Percentiles rank a stretch among this genome's conserved stretches.
These are phyloP conservation scores for Mycena belliarum DNA, from an alignment of 768 basidiomycete genomes.

Conservation along the genomic window DNA sequence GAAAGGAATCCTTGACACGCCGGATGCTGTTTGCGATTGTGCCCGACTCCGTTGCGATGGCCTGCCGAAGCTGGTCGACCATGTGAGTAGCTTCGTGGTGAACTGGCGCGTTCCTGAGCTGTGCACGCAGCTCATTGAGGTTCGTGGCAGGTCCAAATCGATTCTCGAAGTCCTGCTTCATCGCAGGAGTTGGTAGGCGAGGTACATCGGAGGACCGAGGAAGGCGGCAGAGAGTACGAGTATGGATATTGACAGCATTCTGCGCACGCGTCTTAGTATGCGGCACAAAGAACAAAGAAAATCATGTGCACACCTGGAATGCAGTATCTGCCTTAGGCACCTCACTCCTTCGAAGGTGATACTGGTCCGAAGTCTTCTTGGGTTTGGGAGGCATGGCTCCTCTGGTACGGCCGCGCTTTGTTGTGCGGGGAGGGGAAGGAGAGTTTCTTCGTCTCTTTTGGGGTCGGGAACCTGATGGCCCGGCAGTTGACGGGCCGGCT, in stretches of 20 bases:
- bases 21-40: neutral
- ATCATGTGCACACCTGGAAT: too few relatives aligned
- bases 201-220: neutral
- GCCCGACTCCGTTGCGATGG: neutral
- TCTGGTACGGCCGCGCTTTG: too few relatives aligned
- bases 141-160: neutral
- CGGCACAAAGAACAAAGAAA: too few relatives aligned
- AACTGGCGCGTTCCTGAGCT: neutral
- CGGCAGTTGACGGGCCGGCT: too few relatives aligned
- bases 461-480: too few relatives aligned
- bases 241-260: neutral
- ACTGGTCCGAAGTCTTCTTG: too few relatives aligned
- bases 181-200: neutral
- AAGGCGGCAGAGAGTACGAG: neutral
- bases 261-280: too few relatives aligned
- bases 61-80: neutral
- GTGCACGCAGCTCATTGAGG: neutral
- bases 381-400: too few relatives aligned
- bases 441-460: too few relatives aligned
- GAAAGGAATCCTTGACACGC: neutral
- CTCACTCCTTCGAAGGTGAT: too few relatives aligned
- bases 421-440: too few relatives aligned
- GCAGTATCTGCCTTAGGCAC: too few relatives aligned
- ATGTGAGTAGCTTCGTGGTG: neutral
- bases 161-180: neutral